Conservation (phyloP, 2,329 filamentous ascomycete genomes). For the Fusarium sp. region DNA sequence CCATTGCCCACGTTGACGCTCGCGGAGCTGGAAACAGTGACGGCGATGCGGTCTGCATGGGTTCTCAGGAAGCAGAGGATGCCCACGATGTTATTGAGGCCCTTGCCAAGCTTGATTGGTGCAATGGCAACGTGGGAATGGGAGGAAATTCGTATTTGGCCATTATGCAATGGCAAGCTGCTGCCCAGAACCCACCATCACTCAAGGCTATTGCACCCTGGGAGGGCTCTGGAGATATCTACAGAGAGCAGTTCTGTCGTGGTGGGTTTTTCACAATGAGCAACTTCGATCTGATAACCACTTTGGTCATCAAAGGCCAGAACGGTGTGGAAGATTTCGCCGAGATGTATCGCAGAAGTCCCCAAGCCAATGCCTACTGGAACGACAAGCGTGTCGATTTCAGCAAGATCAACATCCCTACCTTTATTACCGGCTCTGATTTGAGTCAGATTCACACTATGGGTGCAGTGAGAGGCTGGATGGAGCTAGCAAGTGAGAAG, state of each 20-base stretch:
- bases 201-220: slow-evolving; percentile 32
- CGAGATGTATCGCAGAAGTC: slow-evolving; percentile 18
- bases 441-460: slow-evolving; percentile 43
- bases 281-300: slow-evolving; percentile 19
- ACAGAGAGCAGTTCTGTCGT: slow-evolving; percentile 18
- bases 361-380: slow-evolving; percentile 8
- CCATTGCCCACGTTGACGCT: slow-evolving; percentile 20
- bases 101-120: slow-evolving; percentile 48
- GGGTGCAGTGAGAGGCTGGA: slow-evolving; percentile 38
- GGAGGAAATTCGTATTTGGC: slow-evolving; percentile 49
- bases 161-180: slow-evolving; percentile 40
- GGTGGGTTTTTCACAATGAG: slow-evolving; percentile 19
- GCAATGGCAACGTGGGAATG: slow-evolving; percentile 49
- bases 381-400: slow-evolving; percentile 26
- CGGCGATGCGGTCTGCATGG: slow-evolving; percentile 28
- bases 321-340: slow-evolving; percentile 13
- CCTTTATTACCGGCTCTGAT: slow-evolving; percentile 37
- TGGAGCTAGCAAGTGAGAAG: slow-evolving; percentile 34
- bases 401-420: slow-evolving; percentile 32
- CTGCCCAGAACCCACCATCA: slow-evolving; percentile 30
- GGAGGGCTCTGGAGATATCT: slow-evolving; percentile 29
- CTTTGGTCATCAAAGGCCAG: slow-evolving; percentile 13
- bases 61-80: slow-evolving; percentile 40
- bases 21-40: slow-evolving; percentile 12
- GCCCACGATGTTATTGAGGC: slow-evolving; percentile 41